phyloP scores from a whole-genome alignment of 495 filamentous ascomycete species.

The Articulospora tetracladia region DNA sequence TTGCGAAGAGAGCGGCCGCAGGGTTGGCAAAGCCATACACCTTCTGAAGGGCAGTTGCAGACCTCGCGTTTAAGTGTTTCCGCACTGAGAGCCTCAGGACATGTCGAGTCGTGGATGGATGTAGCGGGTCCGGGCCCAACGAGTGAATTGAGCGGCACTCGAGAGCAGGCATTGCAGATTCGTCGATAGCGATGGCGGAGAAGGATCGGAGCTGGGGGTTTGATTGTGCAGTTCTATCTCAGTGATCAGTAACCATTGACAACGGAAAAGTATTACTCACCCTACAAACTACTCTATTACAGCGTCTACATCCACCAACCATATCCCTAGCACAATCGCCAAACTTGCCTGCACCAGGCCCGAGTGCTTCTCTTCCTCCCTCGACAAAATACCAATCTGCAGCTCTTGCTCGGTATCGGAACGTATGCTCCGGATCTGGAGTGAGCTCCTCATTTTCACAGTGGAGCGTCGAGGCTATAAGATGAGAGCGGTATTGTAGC shows the following conservation, averaged over 20 bases:
- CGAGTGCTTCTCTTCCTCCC: constrained; percentile 25
- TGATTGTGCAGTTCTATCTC: constrained; percentile 76
- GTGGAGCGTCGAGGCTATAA: constrained; percentile 69
- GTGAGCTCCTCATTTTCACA: constrained; percentile 63
- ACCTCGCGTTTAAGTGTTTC: constrained; percentile 52
- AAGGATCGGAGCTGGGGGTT: constrained; percentile 58
- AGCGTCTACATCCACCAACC: constrained; percentile 77
- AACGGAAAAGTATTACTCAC: constrained; percentile 41
- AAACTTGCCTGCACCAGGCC: constrained; percentile 50
- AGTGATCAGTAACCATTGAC: background rate
- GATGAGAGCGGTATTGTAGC: constrained; percentile 66
- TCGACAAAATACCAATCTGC: constrained; percentile 49
- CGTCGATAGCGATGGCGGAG: constrained; percentile 71
- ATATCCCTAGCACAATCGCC: constrained; percentile 78
- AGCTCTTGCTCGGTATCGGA: constrained; percentile 46
- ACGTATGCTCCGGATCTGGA: constrained; percentile 41
- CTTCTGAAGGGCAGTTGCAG: constrained; percentile 60
- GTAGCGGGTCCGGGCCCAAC: constrained; percentile 3
- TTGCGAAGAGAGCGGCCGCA: constrained; percentile 68
- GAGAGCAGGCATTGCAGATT: constrained; percentile 68
- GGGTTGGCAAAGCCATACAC: constrained; percentile 75
- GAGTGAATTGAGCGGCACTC: constrained; percentile 52
- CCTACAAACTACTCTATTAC: constrained; percentile 71
- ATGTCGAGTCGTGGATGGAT: background rate
- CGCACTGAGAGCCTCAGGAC: constrained; percentile 12